Evolutionary conservation across 306 rosid species (phyloP).

Genomic region (Abrus pulchellus): DNA sequence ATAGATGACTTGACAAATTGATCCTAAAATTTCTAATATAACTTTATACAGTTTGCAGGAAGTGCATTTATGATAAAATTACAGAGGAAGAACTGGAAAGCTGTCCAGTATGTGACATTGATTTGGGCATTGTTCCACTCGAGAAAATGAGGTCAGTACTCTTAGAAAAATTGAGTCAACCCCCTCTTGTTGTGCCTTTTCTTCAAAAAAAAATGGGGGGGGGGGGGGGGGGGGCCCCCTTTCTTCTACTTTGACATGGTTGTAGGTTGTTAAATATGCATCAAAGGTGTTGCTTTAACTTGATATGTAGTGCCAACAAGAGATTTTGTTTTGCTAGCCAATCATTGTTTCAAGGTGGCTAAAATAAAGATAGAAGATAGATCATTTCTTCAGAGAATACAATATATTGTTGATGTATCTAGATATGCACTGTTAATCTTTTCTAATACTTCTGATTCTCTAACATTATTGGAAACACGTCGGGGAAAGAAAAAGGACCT

Average conservation of each 20-base stretch:
- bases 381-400: not conserved
- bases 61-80: slow-evolving; percentile 74
- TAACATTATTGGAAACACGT: not conserved
- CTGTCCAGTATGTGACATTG: slow-evolving; percentile 77
- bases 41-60: slow-evolving; percentile 85
- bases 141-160: slow-evolving; percentile 74
- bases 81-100: slow-evolving; percentile 65
- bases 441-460: not conserved
- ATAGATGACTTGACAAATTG: not conserved
- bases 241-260: not conserved
- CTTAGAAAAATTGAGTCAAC: not conserved
- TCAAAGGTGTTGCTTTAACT: slow-evolving; percentile 11
- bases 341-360: not conserved
- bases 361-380: not conserved
- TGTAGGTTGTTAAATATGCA: slow-evolving; percentile 9
- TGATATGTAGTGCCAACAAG: not conserved
- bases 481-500: not conserved
- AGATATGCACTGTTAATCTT: not conserved
- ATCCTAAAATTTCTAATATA: slow-evolving; percentile 29
- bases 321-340: not conserved
- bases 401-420: not conserved
- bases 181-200: not conserved
- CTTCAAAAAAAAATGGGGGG: not conserved
- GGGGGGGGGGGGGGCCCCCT: not conserved
- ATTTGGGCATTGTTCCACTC: slow-evolving; percentile 72